These are phyloP conservation scores for Xylaria acuta DNA, from an alignment of 495 filamentous ascomycete genomes.

Conservation along the genomic window DNA sequence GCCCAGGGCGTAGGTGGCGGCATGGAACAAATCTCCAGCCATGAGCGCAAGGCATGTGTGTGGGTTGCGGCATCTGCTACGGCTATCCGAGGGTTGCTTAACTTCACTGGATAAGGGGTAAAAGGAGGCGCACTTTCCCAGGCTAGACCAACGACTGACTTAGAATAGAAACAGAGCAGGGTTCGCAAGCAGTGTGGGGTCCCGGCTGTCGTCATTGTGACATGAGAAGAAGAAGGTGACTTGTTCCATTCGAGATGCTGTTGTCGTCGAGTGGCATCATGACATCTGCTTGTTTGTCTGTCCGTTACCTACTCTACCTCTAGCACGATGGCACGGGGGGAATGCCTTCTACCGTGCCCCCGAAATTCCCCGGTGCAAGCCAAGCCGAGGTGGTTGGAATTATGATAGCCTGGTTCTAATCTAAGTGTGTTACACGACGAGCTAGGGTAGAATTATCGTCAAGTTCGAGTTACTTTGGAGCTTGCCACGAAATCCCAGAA, in stretches of 20 bases:
- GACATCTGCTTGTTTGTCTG: slow-evolving; percentile 14
- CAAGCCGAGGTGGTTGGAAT: neutral
- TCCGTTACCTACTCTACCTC: neutral
- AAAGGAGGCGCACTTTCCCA: neutral
- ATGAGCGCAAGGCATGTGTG: slow-evolving; percentile 7
- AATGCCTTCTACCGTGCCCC: neutral
- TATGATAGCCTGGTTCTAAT: neutral
- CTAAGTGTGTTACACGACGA: slow-evolving; percentile 12
- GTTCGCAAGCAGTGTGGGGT: neutral
- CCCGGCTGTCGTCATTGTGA: neutral
- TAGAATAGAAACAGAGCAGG: slow-evolving; percentile 3
- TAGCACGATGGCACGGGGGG: slow-evolving; percentile 6
- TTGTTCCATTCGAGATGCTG: slow-evolving; percentile 3
- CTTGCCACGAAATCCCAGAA: slow-evolving; percentile 1
- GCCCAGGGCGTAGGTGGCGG: neutral
- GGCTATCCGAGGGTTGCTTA: slow-evolving; percentile 10
- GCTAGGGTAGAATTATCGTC: neutral
- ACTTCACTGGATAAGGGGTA: neutral
- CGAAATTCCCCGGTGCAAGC: slow-evolving; percentile 7
- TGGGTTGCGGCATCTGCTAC: slow-evolving; percentile 10
- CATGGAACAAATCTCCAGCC: neutral
- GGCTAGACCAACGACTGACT: neutral
- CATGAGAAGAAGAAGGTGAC: slow-evolving; percentile 1
- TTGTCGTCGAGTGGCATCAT: slow-evolving; percentile 4
- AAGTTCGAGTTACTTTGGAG: neutral